Base-by-base conservation (phyloP, 768 basidiomycete species). In the Phylloporus rhodoxanthus region DNA sequence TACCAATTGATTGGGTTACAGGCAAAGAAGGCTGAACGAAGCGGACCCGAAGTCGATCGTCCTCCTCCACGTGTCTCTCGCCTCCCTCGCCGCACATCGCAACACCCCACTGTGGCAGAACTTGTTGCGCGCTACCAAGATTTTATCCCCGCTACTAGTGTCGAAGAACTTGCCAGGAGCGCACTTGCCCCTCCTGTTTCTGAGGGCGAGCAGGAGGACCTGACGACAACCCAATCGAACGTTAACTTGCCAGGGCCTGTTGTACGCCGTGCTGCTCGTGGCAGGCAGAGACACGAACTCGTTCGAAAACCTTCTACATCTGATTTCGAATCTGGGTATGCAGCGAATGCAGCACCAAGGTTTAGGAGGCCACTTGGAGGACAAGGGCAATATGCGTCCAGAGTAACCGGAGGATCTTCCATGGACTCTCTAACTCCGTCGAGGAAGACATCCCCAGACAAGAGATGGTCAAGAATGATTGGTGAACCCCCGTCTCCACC, bases 251-350 rank as follows among this genome's bases (percentile, higher is more conserved):
- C 71, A 5, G 55, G 17, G 48, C 62, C 56, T 10, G 64, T 67
- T 30, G 57, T 47, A 14, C 77, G 75, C 15, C 68, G 61, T 14
- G 61, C 72, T 5, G 47, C 70, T 17, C 76, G 81, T 32, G 72
- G 72, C 29, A 74, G 78, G 50, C 79, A 81, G 58, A 63, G 51
- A 51, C 77, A 74, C 33, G 57, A 74, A 40, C 67, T 76, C 37
- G 58, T 69, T 13, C 77, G 73, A 61, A 81, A 81, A 54, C 68
- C 80, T 33, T 84, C 85, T 8, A 74, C 75, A 9, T 94, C 92
- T 6, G 93, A 95, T 62, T 91, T 91, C 47, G 93, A 95, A 68
- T 81, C 87, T 48, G 82, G 92, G 41, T 95, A 94, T 68, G 91
- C 92, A 4, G 88, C 85, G n/a, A 93, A 93, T 61, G 83, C 92